Evolutionary conservation across 1,284 basidiomycete genomes (phyloP).

Genomic region (Exobasidium cylindrosporum): DNA sequence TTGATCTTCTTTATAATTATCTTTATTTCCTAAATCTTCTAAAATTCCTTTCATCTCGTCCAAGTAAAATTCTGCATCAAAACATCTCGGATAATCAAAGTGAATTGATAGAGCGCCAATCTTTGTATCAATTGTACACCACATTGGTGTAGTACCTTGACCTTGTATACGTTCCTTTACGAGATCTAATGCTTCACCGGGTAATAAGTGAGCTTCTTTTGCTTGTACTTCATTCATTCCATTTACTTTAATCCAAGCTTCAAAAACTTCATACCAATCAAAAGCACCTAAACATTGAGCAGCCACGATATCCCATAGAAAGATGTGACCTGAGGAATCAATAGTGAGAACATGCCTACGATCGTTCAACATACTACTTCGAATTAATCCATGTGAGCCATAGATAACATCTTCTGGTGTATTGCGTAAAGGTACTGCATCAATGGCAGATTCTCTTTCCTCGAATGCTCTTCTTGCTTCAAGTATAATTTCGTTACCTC

Average conservation of each 20-base stretch:
- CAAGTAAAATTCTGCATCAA: conserved; percentile 90
- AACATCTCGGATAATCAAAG: conserved; percentile 74
- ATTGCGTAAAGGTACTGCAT: conserved; percentile 67
- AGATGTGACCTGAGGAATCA: conserved; percentile 77
- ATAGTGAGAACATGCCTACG: conserved; percentile 86
- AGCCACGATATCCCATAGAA: conserved; percentile 85
- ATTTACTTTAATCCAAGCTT: conserved; percentile 55
- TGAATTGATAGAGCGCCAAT: conserved; percentile 84
- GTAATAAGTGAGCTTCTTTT: conserved; percentile 8
- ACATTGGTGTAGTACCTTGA: conserved; percentile 76
- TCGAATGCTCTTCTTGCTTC: conserved; percentile 60
- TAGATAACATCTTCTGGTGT: conserved; percentile 70
- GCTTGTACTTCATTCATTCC: neutral
- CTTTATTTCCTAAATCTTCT: conserved; percentile 11
- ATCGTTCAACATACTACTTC: conserved; percentile 81
- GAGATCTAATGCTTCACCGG: conserved; percentile 72
- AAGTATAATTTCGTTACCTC: conserved; percentile 22
- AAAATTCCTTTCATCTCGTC: conserved; percentile 68
- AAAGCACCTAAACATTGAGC: conserved; percentile 73
- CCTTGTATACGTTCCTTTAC: conserved; percentile 87
- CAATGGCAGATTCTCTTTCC: conserved; percentile 74
- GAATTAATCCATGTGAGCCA: conserved; percentile 79
- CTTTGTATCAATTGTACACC: conserved; percentile 86
- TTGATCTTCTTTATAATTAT: conserved; percentile 67
- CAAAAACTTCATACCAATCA: conserved; percentile 56